Percentiles rank a stretch among this genome's conserved stretches.
Conservation (phyloP, 169 alveolate genomes). For the Eimeria acervulina region DNA sequence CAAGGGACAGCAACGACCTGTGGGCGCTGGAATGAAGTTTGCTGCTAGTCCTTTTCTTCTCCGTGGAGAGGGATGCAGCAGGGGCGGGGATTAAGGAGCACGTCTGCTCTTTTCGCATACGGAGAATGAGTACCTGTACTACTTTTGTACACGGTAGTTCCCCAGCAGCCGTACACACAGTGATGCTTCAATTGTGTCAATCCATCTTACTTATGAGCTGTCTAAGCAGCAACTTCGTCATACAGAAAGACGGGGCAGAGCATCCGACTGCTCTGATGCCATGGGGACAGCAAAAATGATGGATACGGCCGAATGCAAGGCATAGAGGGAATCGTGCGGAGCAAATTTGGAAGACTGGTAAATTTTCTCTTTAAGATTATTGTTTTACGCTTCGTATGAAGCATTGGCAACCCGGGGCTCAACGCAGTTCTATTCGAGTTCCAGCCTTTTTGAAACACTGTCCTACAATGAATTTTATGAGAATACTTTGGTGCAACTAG, state of each 20-base stretch:
- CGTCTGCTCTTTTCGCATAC: not conserved
- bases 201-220: not conserved
- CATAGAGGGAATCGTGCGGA: not conserved
- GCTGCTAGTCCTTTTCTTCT: not conserved
- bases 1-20: not conserved
- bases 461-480: not conserved
- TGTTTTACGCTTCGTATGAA: not conserved
- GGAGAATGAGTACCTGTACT: not conserved
- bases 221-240: not conserved
- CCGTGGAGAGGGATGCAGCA: not conserved
- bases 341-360: not conserved
- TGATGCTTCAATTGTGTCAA: not conserved
- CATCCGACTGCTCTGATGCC: not conserved
- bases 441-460: not conserved
- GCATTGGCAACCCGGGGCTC: not conserved
- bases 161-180: not conserved
- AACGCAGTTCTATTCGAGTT: not conserved
- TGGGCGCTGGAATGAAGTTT: not conserved
- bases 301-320: not conserved
- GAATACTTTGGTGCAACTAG: not conserved
- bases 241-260: not conserved
- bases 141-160: not conserved
- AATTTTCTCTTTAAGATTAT: not conserved
- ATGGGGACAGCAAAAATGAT: not conserved
- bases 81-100: not conserved